Base-by-base conservation (phyloP, 2,329 filamentous ascomycete genomes). In the Aspergillus transmontanensis region DNA sequence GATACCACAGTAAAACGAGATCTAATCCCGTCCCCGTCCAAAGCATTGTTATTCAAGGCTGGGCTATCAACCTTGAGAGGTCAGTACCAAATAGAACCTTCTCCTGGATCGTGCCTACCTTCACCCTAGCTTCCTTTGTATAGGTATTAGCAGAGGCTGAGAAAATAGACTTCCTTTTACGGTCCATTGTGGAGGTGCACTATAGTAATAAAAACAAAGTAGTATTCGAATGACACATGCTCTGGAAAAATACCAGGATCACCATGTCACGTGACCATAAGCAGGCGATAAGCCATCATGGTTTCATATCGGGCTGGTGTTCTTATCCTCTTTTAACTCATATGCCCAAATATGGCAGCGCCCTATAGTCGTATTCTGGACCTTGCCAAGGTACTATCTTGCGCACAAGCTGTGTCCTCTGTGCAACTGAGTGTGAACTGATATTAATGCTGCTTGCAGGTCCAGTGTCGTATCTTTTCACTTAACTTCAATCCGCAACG, bases 401-500 rank as follows among this genome's bases (percentile, higher is more conserved):
- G 6, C 28, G n/a, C 19, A 51, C 45, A 16, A n/a, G 28, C 26
- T 6, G 28, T 51, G 16, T 11, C 4, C 12, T 23, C 1, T n/a
- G 16, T n/a, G 10, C 10, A 21, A 26, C 19, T 23, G 34, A 56
- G 2, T 54, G 11, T 12, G 34, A 48, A 56, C 21, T 21, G 57
- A 41, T 21, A 12, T n/a, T 61, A 19, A 30, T 28, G n/a, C 50
- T 53, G 26, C 48, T 26, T 30, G 21, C 72, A 97, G 94, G 86
- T 87, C 75, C 93, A 94, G 90, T 97, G 93, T 85, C 88, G 89
- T 77, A 87, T 98, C 82, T 99, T 98, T 84, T 90, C 89, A 73
- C 92, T 91, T 57, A 94, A 90, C 59, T 98, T 89, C 84, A 99
- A 99, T 80, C 95, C 95, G 30, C 85, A 92, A 60, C 84, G 89